These are phyloP conservation scores for Pseudogymnoascus verrucosus DNA, from an alignment of 2,329 filamentous ascomycete genomes.

Conservation along the genomic window DNA sequence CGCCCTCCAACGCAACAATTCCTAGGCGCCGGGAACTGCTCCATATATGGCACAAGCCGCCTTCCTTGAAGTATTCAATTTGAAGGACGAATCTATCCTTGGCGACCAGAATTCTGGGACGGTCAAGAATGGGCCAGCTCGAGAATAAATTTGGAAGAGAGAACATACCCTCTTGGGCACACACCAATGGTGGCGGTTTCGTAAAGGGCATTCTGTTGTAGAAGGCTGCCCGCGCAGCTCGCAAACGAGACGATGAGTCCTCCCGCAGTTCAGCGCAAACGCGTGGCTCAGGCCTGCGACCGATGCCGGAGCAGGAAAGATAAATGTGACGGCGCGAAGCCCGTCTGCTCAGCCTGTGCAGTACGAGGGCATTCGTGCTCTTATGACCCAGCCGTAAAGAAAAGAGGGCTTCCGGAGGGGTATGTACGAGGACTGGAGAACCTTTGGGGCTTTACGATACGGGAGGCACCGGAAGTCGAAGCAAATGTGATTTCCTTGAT, in stretches of 20 bases:
- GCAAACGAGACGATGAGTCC: conserved; percentile 1
- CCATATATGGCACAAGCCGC: background rate
- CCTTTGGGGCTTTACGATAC: conserved; percentile 11
- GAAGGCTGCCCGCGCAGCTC: background rate
- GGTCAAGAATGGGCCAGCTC: background rate
- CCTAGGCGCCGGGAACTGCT: background rate
- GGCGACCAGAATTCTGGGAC: background rate
- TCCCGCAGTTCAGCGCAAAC: background rate
- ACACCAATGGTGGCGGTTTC: background rate
- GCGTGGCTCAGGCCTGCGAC: conserved; percentile 47
- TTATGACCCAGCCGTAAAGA: conserved; percentile 63
- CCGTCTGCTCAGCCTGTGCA: conserved; percentile 58
- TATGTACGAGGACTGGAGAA: conserved; percentile 63
- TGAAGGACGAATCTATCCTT: background rate
- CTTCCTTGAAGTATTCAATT: background rate
- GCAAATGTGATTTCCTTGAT: conserved; percentile 11
- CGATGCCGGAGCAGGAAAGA: conserved; percentile 60
- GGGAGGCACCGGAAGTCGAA: conserved; percentile 10
- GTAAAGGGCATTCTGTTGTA: background rate
- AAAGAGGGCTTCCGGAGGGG: conserved; percentile 66
- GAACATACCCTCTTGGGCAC: conserved; percentile 2
- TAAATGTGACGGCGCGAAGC: conserved; percentile 64
- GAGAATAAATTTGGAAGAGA: background rate
- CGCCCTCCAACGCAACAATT: background rate
- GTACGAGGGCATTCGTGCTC: conserved; percentile 55